Base-by-base conservation (phyloP, 2,329 filamentous ascomycete genomes). In the Magnaporthiopsis rhizophila region DNA sequence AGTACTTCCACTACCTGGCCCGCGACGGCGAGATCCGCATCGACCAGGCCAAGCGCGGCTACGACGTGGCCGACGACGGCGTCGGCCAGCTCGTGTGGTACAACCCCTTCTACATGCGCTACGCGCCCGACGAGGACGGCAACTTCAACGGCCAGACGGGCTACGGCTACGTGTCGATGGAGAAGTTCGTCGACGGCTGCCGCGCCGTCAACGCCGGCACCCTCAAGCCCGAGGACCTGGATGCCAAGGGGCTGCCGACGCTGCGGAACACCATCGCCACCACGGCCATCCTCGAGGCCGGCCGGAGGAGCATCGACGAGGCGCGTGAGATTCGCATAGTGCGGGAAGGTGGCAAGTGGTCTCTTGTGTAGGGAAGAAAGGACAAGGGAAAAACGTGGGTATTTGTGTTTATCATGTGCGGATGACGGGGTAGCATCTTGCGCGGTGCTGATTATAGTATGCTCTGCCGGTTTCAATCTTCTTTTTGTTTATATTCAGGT, bases 81-180 rank as follows among this genome's bases (percentile, higher is more conserved):
- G 79, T 80, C 1, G 85, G 85, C 57, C 84, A 87, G 73, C 77
- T 97, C 67, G 84, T 89, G 73, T 97, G 92, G 91, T 89, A 91
- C 75, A 97, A 97, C 76, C 93, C 93, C 74, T 96, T 96, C 78
- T 96, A 96, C 78, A 96, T 96, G 92, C 89, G 89, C 71, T 97
- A 97, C 72, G 91, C 92, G 15, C 92, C 93, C 26, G 92, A 97
- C 72, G 93, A 97, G 79, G 91, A 96, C 75, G 94, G 93, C 64
- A 96, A 97, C 78, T 97, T 97, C 75, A 88, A 86, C 64, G 93
- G 93, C 50, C 93, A 97, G 79, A 89, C 87, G 8, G 93, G 93
- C 30, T 97, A 97, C 74, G 93, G 93, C 45, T 97, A 97, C 77
- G 86, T 97, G 65, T 95, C 90, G 26, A 93, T 97, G 72, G 93